phyloP scores from a whole-genome alignment of 2,329 filamentous ascomycete species.

The Ceratocystis lukuohia region DNA sequence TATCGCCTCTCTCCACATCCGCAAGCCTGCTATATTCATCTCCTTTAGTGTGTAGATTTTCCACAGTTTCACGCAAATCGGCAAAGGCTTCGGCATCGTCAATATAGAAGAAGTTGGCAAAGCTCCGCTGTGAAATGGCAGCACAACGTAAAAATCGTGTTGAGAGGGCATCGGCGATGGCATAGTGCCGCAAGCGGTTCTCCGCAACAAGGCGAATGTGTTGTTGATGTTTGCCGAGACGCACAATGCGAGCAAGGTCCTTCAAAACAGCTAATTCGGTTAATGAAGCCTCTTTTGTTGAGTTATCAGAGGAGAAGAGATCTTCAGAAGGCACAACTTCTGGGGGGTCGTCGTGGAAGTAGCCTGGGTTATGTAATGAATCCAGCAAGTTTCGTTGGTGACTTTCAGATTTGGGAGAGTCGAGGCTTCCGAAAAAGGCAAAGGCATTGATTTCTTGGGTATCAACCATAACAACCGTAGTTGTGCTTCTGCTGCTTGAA shows the following conservation, averaged over 20 bases:
- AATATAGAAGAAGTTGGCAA: slow-evolving; percentile 64
- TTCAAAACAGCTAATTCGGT: slow-evolving; percentile 47
- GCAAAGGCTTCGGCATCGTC: slow-evolving; percentile 70
- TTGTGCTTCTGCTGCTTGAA: not conserved
- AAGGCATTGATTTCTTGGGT: not conserved
- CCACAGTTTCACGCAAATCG: slow-evolving; percentile 60
- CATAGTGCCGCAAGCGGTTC: slow-evolving; percentile 57
- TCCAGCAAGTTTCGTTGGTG: not conserved
- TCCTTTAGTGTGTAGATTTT: slow-evolving; percentile 66
- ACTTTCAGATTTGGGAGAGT: not conserved
- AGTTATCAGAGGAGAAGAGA: not conserved
- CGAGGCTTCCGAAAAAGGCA: not conserved
- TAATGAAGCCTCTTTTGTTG: slow-evolving; percentile 36
- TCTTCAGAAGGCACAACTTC: slow-evolving; percentile 12
- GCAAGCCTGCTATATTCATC: slow-evolving; percentile 59
- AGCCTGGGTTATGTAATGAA: not conserved
- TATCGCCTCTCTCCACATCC: slow-evolving; percentile 58
- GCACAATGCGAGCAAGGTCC: slow-evolving; percentile 65
- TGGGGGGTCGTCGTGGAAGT: slow-evolving; percentile 13
- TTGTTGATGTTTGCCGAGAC: slow-evolving; percentile 68
- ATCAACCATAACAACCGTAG: not conserved
- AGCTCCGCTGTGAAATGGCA: slow-evolving; percentile 58
- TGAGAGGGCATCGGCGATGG: slow-evolving; percentile 62
- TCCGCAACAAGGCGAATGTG: slow-evolving; percentile 63
- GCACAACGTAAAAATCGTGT: slow-evolving; percentile 62